Percentiles rank a stretch among this genome's conserved stretches.
phyloP scores from a whole-genome alignment of 2,329 filamentous ascomycete genomes.

The Ciborinia camelliae region DNA sequence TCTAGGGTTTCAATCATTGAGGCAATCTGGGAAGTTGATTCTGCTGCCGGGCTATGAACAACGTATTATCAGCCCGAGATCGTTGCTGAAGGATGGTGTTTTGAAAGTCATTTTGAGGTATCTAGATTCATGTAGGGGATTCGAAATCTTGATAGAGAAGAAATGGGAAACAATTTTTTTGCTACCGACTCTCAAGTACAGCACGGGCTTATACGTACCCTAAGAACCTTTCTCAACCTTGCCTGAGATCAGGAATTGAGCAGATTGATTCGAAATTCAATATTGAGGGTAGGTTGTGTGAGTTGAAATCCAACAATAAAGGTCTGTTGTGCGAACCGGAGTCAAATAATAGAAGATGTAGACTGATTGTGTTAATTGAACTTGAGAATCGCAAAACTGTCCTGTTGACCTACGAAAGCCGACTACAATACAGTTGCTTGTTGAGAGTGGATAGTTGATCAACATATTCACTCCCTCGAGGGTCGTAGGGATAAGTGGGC shows the following conservation, averaged over 20 bases:
- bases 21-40: neutral
- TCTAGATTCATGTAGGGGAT: too few species aligned
- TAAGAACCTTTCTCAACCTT: too few species aligned
- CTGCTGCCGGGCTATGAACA: neutral
- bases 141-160: too few species aligned
- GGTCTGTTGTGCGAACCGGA: neutral
- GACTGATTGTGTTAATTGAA: neutral
- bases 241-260: too few species aligned
- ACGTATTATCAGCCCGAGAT: too few species aligned
- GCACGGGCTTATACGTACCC: too few species aligned
- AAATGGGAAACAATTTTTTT: too few species aligned
- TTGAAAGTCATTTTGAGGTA: too few species aligned
- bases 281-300: neutral
- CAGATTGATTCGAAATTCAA: neutral
- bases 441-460: neutral
- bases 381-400: neutral
- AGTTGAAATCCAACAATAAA: neutral
- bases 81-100: too few species aligned
- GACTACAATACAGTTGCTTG: neutral
- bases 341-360: neutral
- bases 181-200: too few species aligned
- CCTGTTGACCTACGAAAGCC: neutral
- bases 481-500: neutral
- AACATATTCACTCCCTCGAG: neutral
- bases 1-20: conserved; percentile 4